Evolutionary conservation across 108 stramenopile species (phyloP).

Genomic region (Chaetoceros tenuissimus): DNA sequence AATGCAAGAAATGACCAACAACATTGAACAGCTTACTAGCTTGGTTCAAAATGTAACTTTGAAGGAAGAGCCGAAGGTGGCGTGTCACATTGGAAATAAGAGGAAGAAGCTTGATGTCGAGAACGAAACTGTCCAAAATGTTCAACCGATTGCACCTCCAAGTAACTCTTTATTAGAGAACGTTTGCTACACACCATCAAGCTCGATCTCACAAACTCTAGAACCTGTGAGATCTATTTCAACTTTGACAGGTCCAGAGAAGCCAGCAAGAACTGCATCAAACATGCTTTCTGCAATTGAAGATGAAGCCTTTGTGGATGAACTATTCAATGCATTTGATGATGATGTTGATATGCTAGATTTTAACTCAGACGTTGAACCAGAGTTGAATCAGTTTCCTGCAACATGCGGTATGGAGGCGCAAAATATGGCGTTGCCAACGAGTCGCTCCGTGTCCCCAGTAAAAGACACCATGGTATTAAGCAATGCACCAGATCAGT

Average conservation of each 20-base stretch:
- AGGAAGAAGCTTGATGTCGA: too few species aligned
- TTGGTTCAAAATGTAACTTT: constrained; percentile 62
- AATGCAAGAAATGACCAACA: constrained; percentile 71
- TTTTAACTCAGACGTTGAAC: background rate
- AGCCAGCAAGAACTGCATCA: constrained; percentile 1
- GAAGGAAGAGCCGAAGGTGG: too few species aligned
- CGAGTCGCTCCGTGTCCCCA: too few species aligned
- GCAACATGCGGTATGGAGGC: too few species aligned
- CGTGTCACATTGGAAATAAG: too few species aligned
- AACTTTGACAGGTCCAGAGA: constrained; percentile 2
- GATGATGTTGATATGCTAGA: constrained; percentile 16
- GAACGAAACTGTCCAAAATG: constrained; percentile 4
- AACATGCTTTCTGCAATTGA: background rate
- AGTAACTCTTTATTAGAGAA: constrained; percentile 15
- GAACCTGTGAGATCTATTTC: constrained; percentile 3
- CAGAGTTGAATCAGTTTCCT: constrained; percentile 14
- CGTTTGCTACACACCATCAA: constrained; percentile 3
- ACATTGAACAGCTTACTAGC: constrained; percentile 63
- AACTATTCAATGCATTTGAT: constrained; percentile 27
- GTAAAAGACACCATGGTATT: too few species aligned
- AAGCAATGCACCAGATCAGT: constrained; percentile 50
- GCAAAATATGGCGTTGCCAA: too few species aligned
- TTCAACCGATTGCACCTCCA: constrained; percentile 5
- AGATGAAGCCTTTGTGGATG: constrained; percentile 29
- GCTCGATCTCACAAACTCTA: constrained; percentile 8